Percentiles rank a stretch among this genome's conserved stretches.
phyloP scores from a whole-genome alignment of 768 basidiomycete genomes.

The Rhodocollybia butyracea region DNA sequence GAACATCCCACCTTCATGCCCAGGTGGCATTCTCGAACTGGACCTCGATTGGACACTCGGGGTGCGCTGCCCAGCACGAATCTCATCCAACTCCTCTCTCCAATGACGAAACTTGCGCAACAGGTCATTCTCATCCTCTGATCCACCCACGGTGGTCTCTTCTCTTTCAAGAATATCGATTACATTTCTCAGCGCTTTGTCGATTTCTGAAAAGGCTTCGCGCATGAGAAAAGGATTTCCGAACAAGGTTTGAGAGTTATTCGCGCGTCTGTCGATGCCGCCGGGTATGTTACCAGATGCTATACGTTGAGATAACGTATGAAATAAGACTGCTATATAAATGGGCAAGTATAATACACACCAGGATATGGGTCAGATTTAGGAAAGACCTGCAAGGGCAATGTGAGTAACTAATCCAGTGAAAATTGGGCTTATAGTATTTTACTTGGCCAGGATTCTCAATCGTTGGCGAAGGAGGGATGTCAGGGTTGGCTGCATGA shows the following conservation, averaged over 20 bases:
- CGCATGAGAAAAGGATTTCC: conserved; percentile 49
- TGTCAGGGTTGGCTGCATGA: not conserved
- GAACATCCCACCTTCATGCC: conserved; percentile 30
- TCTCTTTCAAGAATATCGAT: conserved; percentile 44
- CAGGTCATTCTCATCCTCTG: conserved; percentile 28
- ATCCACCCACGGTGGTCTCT: conserved; percentile 30
- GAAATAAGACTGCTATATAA: not conserved
- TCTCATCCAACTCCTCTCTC: conserved; percentile 35
- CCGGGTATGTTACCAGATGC: not conserved
- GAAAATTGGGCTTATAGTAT: not conserved
- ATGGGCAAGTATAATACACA: not conserved
- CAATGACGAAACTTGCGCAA: conserved; percentile 39
- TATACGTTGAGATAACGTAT: not conserved
- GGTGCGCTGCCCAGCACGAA: conserved; percentile 21
- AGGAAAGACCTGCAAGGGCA: not conserved
- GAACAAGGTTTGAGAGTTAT: conserved; percentile 16
- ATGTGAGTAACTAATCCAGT: not conserved
- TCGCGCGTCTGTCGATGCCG: not conserved
- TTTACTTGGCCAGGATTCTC: conserved; percentile 5
- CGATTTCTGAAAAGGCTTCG: conserved; percentile 39
- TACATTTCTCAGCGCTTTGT: conserved; percentile 38
- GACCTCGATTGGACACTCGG: conserved; percentile 10
- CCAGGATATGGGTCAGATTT: conserved; percentile 7
- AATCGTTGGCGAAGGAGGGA: conserved; percentile 5
- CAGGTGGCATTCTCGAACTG: conserved; percentile 13